Evolutionary conservation across 2,329 filamentous ascomycete genomes (phyloP).

Genomic region (Aspergillus sp.): DNA sequence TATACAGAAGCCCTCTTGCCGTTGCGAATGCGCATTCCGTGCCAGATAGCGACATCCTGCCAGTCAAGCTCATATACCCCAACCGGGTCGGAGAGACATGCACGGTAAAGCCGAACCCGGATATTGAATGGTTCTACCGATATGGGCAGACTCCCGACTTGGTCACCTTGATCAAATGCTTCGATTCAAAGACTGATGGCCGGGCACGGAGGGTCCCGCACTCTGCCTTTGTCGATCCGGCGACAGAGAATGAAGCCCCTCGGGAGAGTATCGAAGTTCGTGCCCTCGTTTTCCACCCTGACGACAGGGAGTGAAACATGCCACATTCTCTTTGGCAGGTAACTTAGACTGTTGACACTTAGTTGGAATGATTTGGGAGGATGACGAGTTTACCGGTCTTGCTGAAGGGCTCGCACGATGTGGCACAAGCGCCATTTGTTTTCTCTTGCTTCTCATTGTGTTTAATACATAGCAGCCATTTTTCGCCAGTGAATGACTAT

Average conservation of each 20-base stretch:
- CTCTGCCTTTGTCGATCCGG: constrained; percentile 53
- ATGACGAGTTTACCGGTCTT: too few species aligned
- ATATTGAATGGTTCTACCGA: constrained; percentile 56
- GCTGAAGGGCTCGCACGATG: too few species aligned
- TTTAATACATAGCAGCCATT: too few species aligned
- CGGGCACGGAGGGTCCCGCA: constrained; percentile 56
- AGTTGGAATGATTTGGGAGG: too few species aligned
- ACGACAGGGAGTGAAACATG: constrained; percentile 29
- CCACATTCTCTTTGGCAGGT: too few species aligned
- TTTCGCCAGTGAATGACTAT: too few species aligned
- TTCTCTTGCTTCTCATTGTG: too few species aligned
- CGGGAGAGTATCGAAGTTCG: constrained; percentile 60
- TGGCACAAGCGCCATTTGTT: too few species aligned
- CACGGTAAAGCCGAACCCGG: constrained; percentile 40
- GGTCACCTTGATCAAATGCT: constrained; percentile 61
- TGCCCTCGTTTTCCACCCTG: constrained; percentile 52
- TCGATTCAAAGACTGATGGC: constrained; percentile 58
- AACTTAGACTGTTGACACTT: not conserved
- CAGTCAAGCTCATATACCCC: constrained; percentile 52
- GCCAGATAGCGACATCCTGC: constrained; percentile 51
- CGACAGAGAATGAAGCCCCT: constrained; percentile 35
- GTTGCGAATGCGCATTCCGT: constrained; percentile 54
- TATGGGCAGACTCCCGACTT: constrained; percentile 53
- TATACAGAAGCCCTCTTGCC: constrained; percentile 55
- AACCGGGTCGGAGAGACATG: constrained; percentile 53